Base-by-base conservation (phyloP, 352 stramenopile species). In the Blastocystis sp. region DNA sequence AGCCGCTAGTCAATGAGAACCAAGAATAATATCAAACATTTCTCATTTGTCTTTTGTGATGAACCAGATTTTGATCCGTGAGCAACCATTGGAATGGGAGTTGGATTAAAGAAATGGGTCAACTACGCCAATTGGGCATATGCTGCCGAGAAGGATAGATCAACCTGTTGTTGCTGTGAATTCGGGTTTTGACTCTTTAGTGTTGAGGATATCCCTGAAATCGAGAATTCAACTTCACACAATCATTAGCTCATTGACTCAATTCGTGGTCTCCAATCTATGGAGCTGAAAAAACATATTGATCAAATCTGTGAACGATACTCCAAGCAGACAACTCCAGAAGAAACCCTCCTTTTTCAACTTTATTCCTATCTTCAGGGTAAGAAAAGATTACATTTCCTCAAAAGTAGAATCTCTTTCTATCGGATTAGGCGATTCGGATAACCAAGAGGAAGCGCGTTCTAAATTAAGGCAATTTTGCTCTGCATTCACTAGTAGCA, bases 51-150 rank as follows among this genome's bases (percentile, higher is more conserved):
- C 19, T 52, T 52, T 6, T 43, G 66, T n/a, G 37, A n/a, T 32
- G 29, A 56, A 54, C 27, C n/a, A 16, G 65, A 52, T 51, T 77
- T 77, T 56, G 71, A 83, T 43, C 52, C 71, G 11, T 57, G 39
- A 46, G 71, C 9, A 35, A 66, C 71, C 71, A 83, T 80, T 21
- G 21, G 24, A 27, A 39, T 51, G 19, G 51, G 37, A 3, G 5
- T 58, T 77, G 65, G 21, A 54, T 7, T 58, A 56, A 56, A 51
- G 56, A 61, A 32, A 61, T 32, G 6, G 27, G 19, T 14, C 12
- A 61, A 14, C 6, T 32, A 14, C 54, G 27, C 19, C 19, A 61
- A 46, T 46, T 46, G 39, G 39, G 39, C 39, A 9, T 46, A 9
- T 9, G 2, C 9, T 9, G 39, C 39, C 39, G 39, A 46, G 39